phyloP scores from a whole-genome alignment of 2,329 filamentous ascomycete genomes.

The Pseudohalonectria lignicola region DNA sequence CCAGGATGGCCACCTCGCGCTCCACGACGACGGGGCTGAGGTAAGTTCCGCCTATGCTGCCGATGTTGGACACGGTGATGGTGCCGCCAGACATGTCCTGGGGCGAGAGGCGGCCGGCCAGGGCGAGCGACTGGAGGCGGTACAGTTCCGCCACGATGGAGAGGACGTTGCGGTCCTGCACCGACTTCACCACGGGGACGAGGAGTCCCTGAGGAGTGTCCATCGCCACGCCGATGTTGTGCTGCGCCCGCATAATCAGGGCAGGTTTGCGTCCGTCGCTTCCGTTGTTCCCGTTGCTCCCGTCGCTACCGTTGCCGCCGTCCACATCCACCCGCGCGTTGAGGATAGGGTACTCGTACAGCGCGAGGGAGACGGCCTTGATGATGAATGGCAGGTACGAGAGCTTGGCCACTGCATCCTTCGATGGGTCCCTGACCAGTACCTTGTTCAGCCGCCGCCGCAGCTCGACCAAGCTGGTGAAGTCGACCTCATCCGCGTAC shows the following conservation, averaged over 20 bases:
- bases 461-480: constrained; percentile 62
- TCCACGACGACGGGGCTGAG: constrained; percentile 86
- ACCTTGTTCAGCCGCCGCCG: constrained; percentile 63
- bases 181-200: constrained; percentile 84
- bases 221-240: constrained; percentile 95
- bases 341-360: constrained; percentile 73
- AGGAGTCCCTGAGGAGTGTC: constrained; percentile 82
- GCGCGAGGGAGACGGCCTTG: constrained; percentile 82
- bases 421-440: constrained; percentile 32
- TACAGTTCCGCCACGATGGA: constrained; percentile 67
- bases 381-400: constrained; percentile 92
- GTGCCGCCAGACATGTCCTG: constrained; percentile 77
- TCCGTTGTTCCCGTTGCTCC: too few species aligned
- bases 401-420: constrained; percentile 49
- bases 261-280: constrained; percentile 47
- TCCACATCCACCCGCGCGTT: constrained; percentile 70
- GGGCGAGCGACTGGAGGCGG: constrained; percentile 62
- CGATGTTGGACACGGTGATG: constrained; percentile 94
- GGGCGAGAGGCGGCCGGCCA: constrained; percentile 61
- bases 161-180: constrained; percentile 64
- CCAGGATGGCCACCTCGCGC: constrained; percentile 83
- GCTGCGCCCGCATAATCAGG: constrained; percentile 67
- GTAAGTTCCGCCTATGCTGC: constrained; percentile 86
- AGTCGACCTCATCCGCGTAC: constrained; percentile 82
- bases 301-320: constrained; percentile 8